A percentile compares a stretch with the other conserved stretches of the same genome.
phyloP scores from a whole-genome alignment of 176 grass and related monocot genomes.

The Alopecurus myosuroides region DNA sequence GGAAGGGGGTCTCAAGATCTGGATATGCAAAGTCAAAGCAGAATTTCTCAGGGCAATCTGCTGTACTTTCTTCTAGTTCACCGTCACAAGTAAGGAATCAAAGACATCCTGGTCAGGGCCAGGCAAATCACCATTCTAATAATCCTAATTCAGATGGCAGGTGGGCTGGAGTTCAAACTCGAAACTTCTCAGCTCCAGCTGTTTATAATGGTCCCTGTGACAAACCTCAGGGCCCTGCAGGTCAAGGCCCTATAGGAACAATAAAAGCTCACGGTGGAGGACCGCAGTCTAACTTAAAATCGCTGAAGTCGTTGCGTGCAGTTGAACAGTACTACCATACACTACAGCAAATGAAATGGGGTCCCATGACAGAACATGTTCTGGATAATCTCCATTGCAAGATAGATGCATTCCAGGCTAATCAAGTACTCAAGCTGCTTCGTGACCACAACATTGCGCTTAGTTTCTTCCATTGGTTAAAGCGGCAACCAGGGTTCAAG shows the following conservation, averaged over 20 bases:
- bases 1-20: slow-evolving; percentile 33
- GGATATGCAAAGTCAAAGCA: slow-evolving; percentile 40
- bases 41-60: slow-evolving; percentile 38
- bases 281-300: slow-evolving; percentile 41
- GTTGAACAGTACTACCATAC: slow-evolving; percentile 84
- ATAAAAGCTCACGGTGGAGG: slow-evolving; percentile 41
- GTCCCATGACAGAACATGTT: slow-evolving; percentile 55
- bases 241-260: slow-evolving; percentile 33
- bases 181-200: slow-evolving; percentile 25
- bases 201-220: slow-evolving; percentile 39
- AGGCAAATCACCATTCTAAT: slow-evolving; percentile 44
- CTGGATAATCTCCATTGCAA: slow-evolving; percentile 68
- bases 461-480: slow-evolving; percentile 93
- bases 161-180: slow-evolving; percentile 27
- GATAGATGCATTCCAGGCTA: slow-evolving; percentile 69
- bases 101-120: slow-evolving; percentile 34
- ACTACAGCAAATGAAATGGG: slow-evolving; percentile 83
- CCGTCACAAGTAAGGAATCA: slow-evolving; percentile 48
- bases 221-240: slow-evolving; percentile 37
- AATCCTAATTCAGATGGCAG: slow-evolving; percentile 45
- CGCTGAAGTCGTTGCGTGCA: slow-evolving; percentile 45
- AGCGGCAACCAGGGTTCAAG: slow-evolving; percentile 71
- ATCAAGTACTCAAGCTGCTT: slow-evolving; percentile 88
- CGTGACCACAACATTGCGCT: slow-evolving; percentile 61
- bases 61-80: slow-evolving; percentile 28